phyloP scores from a whole-genome alignment of 768 basidiomycete genomes.

The Rhodotorula toruloides region DNA sequence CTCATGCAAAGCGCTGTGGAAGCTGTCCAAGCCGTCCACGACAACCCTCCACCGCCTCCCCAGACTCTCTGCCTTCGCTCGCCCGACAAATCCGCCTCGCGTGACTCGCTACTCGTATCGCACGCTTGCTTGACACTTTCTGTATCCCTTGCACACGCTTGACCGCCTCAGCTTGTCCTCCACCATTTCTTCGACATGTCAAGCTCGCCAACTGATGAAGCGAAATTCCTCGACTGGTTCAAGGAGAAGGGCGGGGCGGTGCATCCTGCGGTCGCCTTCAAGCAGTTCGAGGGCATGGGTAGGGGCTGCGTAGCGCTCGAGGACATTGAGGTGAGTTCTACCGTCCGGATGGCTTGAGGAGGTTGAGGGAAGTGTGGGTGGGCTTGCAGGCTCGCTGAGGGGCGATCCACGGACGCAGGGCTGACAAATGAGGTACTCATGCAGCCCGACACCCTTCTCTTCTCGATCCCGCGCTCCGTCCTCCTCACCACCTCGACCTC shows the following conservation, averaged over 20 bases:
- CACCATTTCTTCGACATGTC: background rate
- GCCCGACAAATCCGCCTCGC: background rate
- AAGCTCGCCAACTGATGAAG: background rate
- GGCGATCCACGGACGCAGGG: background rate
- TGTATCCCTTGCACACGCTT: too few species aligned
- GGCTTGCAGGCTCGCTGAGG: too few species aligned
- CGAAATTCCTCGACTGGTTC: conserved; percentile 43
- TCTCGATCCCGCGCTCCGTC: conserved; percentile 70
- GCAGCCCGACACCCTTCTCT: conserved; percentile 70
- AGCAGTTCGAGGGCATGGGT: conserved; percentile 50
- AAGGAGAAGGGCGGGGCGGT: conserved; percentile 33
- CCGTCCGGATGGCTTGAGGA: too few species aligned
- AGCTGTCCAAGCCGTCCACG: too few species aligned
- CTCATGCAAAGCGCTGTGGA: background rate
- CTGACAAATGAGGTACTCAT: background rate
- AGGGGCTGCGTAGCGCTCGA: conserved; percentile 68
- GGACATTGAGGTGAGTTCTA: conserved; percentile 60
- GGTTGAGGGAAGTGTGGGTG: too few species aligned
- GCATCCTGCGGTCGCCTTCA: conserved; percentile 40
- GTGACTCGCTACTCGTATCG: background rate
- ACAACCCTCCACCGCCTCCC: background rate
- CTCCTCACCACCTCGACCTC: conserved; percentile 77
- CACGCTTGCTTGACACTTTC: too few species aligned
- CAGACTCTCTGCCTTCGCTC: background rate
- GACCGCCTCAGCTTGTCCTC: background rate